phyloP scores from a whole-genome alignment of 2,329 filamentous ascomycete genomes.

The Hymenoscyphus scutula region DNA sequence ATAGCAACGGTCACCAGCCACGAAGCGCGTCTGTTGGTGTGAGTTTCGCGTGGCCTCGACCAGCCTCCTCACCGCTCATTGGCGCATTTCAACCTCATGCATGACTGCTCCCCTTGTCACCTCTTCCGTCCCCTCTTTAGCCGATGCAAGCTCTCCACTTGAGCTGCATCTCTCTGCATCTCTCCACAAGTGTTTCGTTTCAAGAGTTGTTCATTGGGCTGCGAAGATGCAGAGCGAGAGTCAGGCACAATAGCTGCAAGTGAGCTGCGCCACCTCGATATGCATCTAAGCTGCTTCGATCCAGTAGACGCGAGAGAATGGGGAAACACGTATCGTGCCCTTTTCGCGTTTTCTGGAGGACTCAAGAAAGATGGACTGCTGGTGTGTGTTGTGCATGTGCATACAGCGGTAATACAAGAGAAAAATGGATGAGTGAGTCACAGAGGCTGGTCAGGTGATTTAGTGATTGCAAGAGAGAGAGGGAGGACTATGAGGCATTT shows the following conservation, averaged over 20 bases:
- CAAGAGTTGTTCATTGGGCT: conserved; percentile 8
- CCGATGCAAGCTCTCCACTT: conserved; percentile 1
- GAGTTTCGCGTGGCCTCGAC: conserved; percentile 19
- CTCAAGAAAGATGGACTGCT: neutral
- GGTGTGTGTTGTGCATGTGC: conserved; percentile 12
- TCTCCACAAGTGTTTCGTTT: conserved; percentile 8
- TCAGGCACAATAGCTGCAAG: conserved; percentile 1
- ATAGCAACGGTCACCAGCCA: conserved; percentile 6
- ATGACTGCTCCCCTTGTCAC: neutral
- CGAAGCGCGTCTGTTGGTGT: conserved; percentile 22
- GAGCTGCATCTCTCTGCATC: conserved; percentile 3
- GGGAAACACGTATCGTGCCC: conserved; percentile 27
- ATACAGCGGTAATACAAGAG: conserved; percentile 1
- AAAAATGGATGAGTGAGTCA: conserved; percentile 2
- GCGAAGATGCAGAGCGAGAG: neutral
- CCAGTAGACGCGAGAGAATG: conserved; percentile 29
- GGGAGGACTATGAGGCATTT: neutral
- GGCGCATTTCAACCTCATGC: conserved; percentile 9
- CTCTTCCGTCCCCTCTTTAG: neutral
- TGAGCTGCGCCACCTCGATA: conserved; percentile 14
- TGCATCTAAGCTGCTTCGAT: conserved; percentile 4
- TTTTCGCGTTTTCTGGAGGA: conserved; percentile 28
- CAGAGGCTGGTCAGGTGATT: conserved; percentile 13
- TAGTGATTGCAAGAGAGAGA: neutral
- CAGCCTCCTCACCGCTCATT: conserved; percentile 1